Percentiles rank a stretch among this genome's conserved stretches.
Conservation (phyloP, 2,329 filamentous ascomycete species). For the Penicillium crustosum region DNA sequence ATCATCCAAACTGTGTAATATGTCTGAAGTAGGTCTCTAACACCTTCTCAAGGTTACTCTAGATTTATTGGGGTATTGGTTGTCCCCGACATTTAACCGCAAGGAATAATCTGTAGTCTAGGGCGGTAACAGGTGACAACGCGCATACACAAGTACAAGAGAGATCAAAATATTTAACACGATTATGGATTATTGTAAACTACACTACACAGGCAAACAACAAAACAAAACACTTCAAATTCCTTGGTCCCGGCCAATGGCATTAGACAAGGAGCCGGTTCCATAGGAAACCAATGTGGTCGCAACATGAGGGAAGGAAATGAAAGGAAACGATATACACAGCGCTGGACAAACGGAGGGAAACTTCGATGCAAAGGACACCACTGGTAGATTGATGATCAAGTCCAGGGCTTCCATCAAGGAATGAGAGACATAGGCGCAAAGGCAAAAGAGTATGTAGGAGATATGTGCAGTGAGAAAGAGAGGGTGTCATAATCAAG, state of each 20-base stretch:
- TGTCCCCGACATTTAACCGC: too few relatives aligned
- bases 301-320: neutral
- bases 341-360: conserved; percentile 8
- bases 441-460: conserved; percentile 19
- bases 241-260: neutral
- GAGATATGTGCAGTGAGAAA: conserved; percentile 25
- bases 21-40: neutral
- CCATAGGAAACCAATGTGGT: neutral
- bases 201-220: conserved; percentile 21
- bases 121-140: too few relatives aligned
- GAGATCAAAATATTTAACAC: neutral
- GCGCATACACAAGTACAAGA: too few relatives aligned
- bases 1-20: neutral
- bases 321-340: conserved; percentile 9
- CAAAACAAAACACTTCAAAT: conserved; percentile 1
- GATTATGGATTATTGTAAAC: conserved; percentile 21
- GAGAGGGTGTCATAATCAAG: conserved; percentile 26
- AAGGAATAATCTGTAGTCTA: too few relatives aligned
- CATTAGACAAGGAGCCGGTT: neutral
- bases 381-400: conserved; percentile 1
- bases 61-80: neutral
- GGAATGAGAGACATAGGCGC: conserved; percentile 17
- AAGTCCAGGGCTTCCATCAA: conserved; percentile 18
- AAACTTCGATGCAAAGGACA: conserved; percentile 7
- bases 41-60: neutral